Percentiles rank a stretch among this genome's conserved stretches.
These are phyloP conservation scores for Populus tomentosa DNA, from an alignment of 441 rosid genomes.

Conservation along the genomic window DNA sequence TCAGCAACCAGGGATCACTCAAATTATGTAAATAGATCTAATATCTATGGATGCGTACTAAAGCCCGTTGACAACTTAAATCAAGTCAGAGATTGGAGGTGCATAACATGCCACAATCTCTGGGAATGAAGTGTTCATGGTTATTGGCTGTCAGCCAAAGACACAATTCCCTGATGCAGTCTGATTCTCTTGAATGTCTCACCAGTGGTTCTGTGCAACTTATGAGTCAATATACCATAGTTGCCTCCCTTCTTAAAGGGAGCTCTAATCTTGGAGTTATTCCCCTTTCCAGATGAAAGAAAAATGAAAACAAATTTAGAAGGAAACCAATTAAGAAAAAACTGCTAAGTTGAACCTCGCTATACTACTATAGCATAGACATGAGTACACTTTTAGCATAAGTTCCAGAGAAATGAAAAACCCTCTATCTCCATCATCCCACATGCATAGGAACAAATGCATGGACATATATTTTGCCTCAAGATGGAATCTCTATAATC, in stretches of 20 bases:
- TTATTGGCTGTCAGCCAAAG: conserved; percentile 10
- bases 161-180: conserved; percentile 17
- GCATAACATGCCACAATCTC: conserved; percentile 7
- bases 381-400: background rate
- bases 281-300: conserved; percentile 20
- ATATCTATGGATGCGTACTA: background rate
- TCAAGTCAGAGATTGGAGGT: background rate
- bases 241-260: conserved; percentile 19
- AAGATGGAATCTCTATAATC: too few relatives aligned
- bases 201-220: conserved; percentile 7
- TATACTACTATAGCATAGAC: background rate
- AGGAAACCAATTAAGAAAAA: conserved; percentile 8
- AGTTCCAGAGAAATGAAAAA: background rate
- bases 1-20: background rate
- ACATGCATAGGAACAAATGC: background rate
- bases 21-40: background rate
- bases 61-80: conserved; percentile 14
- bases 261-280: conserved; percentile 26
- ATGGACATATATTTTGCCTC: background rate
- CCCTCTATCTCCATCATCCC: background rate
- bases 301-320: conserved; percentile 18
- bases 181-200: conserved; percentile 25
- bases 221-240: conserved; percentile 16
- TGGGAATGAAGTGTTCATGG: conserved; percentile 10
- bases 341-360: background rate